phyloP scores from a whole-genome alignment of 306 rosid species.

The Purshia tridentata region DNA sequence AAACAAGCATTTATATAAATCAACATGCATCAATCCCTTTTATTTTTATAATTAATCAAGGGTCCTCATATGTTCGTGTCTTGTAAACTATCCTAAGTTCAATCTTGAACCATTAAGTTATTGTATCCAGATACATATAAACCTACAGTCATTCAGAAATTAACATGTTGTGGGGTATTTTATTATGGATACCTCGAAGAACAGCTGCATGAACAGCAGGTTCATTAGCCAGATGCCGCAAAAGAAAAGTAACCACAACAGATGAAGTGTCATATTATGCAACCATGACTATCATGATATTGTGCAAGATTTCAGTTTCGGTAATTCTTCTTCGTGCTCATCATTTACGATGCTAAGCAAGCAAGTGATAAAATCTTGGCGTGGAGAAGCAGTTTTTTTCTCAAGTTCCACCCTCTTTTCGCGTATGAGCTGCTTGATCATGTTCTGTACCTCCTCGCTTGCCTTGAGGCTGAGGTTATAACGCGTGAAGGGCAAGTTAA shows the following conservation, averaged over 20 bases:
- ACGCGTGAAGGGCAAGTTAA: slow-evolving; percentile 67
- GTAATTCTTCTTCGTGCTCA: slow-evolving; percentile 40
- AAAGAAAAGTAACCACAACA: slow-evolving; percentile 54
- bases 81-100: too few relatives aligned
- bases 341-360: slow-evolving; percentile 49
- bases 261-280: slow-evolving; percentile 78
- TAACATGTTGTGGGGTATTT: too few relatives aligned
- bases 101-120: too few relatives aligned
- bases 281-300: slow-evolving; percentile 54
- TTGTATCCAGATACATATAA: too few relatives aligned
- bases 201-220: slow-evolving; percentile 49
- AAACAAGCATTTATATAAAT: neutral
- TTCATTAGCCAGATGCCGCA: slow-evolving; percentile 50
- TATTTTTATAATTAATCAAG: slow-evolving; percentile 14
- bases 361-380: slow-evolving; percentile 60
- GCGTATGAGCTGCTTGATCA: slow-evolving; percentile 41
- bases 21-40: too few relatives aligned
- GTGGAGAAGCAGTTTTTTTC: slow-evolving; percentile 35
- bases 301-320: slow-evolving; percentile 66
- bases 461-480: slow-evolving; percentile 57
- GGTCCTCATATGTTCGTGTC: neutral
- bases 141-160: too few relatives aligned
- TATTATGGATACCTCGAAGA: slow-evolving; percentile 62
- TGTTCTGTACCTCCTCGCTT: slow-evolving; percentile 47
- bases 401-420: slow-evolving; percentile 45